A percentile compares a stretch with the other conserved stretches of the same genome.
phyloP scores from a whole-genome alignment of 148 eudicot species.

The Persicaria tinctoria region DNA sequence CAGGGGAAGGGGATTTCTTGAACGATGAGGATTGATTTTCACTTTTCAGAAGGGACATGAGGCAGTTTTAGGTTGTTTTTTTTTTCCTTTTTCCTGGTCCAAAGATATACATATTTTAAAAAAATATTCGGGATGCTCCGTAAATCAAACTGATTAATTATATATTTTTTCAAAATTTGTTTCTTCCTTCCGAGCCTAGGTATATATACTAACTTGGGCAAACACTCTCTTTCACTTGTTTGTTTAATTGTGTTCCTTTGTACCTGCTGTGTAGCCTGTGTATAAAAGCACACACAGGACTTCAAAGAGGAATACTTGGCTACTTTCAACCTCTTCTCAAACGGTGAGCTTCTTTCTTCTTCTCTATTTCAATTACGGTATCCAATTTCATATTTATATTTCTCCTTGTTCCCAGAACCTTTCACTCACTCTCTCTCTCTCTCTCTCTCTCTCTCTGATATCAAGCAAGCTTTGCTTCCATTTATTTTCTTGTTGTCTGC shows the following conservation, averaged over 20 bases:
- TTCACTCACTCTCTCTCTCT: background rate
- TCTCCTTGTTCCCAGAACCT: background rate
- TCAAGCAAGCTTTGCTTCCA: background rate
- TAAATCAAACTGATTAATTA: background rate
- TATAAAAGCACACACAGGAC: background rate
- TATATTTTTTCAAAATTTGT: background rate
- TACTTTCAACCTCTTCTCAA: background rate
- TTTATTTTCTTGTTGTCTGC: background rate
- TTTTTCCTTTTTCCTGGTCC: background rate
- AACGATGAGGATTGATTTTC: constrained; percentile 11
- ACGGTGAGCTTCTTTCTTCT: constrained; percentile 7
- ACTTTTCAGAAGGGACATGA: constrained; percentile 8
- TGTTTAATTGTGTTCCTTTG: background rate
- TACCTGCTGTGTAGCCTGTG: background rate
- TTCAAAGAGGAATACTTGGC: constrained; percentile 1
- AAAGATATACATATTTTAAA: background rate
- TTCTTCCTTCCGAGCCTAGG: background rate
- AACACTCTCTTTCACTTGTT: background rate
- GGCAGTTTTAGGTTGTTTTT: background rate
- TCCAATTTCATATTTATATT: background rate
- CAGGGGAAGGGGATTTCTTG: constrained; percentile 6
- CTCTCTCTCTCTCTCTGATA: background rate
- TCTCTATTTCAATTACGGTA: background rate
- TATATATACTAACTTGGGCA: background rate
- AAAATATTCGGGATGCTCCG: background rate